Percentiles rank a stretch among this genome's conserved stretches.
Conservation (phyloP, 1,284 basidiomycete genomes). For the Marasmius fiardii region DNA sequence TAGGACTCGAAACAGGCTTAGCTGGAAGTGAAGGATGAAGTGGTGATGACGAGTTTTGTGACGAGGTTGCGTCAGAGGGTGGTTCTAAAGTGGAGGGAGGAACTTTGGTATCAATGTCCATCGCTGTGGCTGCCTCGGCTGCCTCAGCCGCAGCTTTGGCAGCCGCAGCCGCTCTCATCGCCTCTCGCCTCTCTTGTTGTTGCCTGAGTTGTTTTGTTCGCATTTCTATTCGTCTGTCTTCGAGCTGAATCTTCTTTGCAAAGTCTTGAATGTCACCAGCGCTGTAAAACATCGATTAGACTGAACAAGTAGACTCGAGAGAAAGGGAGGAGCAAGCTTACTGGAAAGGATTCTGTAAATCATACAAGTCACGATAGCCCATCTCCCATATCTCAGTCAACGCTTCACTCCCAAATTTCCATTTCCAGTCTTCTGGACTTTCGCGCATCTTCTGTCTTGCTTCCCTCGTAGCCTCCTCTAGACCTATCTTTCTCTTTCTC, state of each 20-base stretch:
- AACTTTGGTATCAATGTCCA: slow-evolving; percentile 17
- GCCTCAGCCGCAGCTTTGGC: slow-evolving; percentile 21
- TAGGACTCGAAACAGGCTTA: slow-evolving; percentile 41
- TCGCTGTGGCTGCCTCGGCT: slow-evolving; percentile 13
- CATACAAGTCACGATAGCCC: slow-evolving; percentile 62
- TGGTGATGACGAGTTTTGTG: slow-evolving; percentile 28
- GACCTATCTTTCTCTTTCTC: slow-evolving; percentile 35
- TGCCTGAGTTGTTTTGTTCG: slow-evolving; percentile 50
- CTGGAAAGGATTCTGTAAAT: slow-evolving; percentile 66
- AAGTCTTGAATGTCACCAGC: slow-evolving; percentile 72
- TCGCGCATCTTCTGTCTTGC: slow-evolving; percentile 49
- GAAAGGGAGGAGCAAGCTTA: slow-evolving; percentile 19
- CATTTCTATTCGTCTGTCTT: slow-evolving; percentile 60
- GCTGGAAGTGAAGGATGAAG: slow-evolving; percentile 68
- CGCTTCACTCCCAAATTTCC: slow-evolving; percentile 58
- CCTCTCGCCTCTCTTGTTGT: slow-evolving; percentile 23
- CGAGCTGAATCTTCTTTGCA: slow-evolving; percentile 62
- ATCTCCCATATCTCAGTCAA: slow-evolving; percentile 78
- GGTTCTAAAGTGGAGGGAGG: slow-evolving; percentile 22
- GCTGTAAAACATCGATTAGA: slow-evolving; percentile 27
- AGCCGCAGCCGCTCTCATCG: slow-evolving; percentile 36
- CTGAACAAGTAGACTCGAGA: neutral
- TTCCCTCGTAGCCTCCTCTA: slow-evolving; percentile 59
- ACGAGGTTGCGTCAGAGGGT: slow-evolving; percentile 18
- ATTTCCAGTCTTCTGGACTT: slow-evolving; percentile 55